Percentiles rank a stretch among this genome's conserved stretches.
phyloP scores from a whole-genome alignment of 306 rosid genomes.

The Mimosa bimucronata region DNA sequence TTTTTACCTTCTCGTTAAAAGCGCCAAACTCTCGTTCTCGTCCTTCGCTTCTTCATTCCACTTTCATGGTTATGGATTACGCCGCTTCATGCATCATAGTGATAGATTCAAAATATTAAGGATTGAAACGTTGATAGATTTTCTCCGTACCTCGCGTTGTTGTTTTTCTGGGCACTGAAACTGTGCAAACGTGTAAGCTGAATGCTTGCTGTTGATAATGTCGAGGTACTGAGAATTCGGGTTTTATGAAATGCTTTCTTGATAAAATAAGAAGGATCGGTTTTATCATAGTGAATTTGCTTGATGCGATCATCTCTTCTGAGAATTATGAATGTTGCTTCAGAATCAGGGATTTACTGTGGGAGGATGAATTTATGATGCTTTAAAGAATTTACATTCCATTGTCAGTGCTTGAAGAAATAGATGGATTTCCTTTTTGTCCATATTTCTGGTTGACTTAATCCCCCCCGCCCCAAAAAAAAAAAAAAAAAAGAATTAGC shows the following conservation, averaged over 20 bases:
- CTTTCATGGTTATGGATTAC: background rate
- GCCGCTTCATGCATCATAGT: background rate
- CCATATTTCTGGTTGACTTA: background rate
- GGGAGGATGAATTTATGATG: background rate
- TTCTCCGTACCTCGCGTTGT: background rate
- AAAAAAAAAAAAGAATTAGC: too few relatives aligned
- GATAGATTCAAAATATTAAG: background rate
- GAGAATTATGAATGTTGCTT: background rate
- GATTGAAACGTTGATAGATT: background rate
- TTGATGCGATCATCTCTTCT: background rate
- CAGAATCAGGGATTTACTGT: background rate
- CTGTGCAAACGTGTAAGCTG: background rate
- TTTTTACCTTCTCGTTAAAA: background rate
- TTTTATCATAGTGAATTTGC: background rate
- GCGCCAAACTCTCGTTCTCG: background rate
- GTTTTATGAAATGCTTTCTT: constrained; percentile 17
- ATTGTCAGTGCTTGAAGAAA: background rate
- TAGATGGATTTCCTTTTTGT: background rate
- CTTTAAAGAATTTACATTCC: background rate
- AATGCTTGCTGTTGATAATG: background rate
- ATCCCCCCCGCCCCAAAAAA: too few relatives aligned
- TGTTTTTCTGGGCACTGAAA: background rate
- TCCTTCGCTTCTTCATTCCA: background rate
- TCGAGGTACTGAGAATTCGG: background rate
- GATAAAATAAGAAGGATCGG: background rate